These are phyloP conservation scores for Phytophthora aleatoria DNA, from an alignment of 352 stramenopile genomes.

Conservation along the genomic window DNA sequence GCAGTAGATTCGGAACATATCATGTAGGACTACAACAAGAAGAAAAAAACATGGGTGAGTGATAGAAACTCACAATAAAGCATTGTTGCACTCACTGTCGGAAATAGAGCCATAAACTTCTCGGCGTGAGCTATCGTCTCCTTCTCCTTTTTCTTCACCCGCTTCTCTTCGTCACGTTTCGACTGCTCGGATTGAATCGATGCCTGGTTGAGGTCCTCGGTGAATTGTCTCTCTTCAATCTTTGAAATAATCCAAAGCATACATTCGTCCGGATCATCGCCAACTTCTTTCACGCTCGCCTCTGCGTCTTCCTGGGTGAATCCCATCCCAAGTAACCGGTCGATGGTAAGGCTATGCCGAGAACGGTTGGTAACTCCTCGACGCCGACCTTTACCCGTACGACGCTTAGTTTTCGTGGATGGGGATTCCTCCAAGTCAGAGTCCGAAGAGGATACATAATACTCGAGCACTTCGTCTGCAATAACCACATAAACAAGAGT, in stretches of 20 bases:
- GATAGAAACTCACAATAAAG: neutral
- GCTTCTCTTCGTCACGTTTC: conserved; percentile 63
- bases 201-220: conserved; percentile 67
- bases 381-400: conserved; percentile 14
- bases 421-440: conserved; percentile 27
- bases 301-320: conserved; percentile 69
- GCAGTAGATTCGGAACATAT: conserved; percentile 43
- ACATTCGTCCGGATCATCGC: conserved; percentile 67
- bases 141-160: conserved; percentile 57
- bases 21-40: conserved; percentile 60
- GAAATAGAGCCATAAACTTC: conserved; percentile 69
- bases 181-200: conserved; percentile 81
- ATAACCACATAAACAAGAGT: conserved; percentile 5
- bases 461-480: conserved; percentile 18
- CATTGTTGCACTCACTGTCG: conserved; percentile 44
- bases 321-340: conserved; percentile 62
- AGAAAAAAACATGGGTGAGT: neutral
- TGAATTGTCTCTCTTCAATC: conserved; percentile 74
- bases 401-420: conserved; percentile 21
- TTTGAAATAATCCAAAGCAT: conserved; percentile 86
- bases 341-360: conserved; percentile 61
- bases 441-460: conserved; percentile 21
- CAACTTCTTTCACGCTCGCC: conserved; percentile 58
- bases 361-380: conserved; percentile 27
- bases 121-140: conserved; percentile 56